These are phyloP conservation scores for Solanum chaucha DNA, from an alignment of 257 asterid species.

Conservation along the genomic window DNA sequence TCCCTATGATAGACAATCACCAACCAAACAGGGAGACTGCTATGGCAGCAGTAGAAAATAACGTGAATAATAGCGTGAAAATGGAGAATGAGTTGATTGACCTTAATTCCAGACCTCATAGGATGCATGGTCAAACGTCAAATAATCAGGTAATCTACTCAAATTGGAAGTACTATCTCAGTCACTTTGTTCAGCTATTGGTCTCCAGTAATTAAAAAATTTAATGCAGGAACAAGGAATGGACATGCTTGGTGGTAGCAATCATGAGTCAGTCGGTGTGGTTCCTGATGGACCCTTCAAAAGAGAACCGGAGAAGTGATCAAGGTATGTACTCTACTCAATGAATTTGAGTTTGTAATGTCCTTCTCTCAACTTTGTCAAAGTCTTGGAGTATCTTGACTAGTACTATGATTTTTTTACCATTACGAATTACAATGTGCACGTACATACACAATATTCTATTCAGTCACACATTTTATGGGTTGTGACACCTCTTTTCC, in stretches of 20 bases:
- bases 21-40: constrained; percentile 26
- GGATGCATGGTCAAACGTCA: constrained; percentile 44
- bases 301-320: constrained; percentile 53
- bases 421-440: not conserved
- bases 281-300: constrained; percentile 54
- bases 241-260: constrained; percentile 22
- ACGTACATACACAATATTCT: not conserved
- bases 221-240: constrained; percentile 17
- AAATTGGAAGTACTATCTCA: not conserved
- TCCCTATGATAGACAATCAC: constrained; percentile 23
- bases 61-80: constrained; percentile 18
- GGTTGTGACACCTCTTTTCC: not conserved
- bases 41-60: constrained; percentile 15
- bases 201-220: not conserved
- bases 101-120: constrained; percentile 74
- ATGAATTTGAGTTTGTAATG: not conserved
- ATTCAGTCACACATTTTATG: not conserved
- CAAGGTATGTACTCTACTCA: constrained; percentile 15
- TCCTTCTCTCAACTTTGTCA: not conserved
- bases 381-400: not conserved
- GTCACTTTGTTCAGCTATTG: not conserved
- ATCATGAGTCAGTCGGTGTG: constrained; percentile 45
- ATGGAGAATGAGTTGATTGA: constrained; percentile 56
- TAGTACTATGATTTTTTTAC: not conserved
- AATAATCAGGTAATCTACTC: constrained; percentile 41